These are phyloP conservation scores for Torulaspora franciscae DNA, from an alignment of 805 yeast species.

Conservation along the genomic window DNA sequence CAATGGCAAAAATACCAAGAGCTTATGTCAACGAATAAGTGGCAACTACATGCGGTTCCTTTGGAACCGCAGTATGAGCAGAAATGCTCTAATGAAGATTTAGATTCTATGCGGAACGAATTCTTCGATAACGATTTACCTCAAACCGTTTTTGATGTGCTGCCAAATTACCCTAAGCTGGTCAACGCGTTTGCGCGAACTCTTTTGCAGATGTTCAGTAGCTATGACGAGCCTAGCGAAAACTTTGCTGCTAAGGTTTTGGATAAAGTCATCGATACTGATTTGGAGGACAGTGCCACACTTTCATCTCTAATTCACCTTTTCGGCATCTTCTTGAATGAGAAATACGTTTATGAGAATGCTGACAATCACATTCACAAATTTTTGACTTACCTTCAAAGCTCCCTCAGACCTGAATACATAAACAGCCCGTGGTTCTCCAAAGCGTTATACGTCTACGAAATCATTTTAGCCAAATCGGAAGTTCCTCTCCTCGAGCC, in stretches of 20 bases:
- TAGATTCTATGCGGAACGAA: conserved; percentile 39
- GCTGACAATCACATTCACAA: conserved; percentile 34
- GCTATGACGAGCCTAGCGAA: conserved; percentile 34
- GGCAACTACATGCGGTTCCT: conserved; percentile 27
- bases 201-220: conserved; percentile 35
- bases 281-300: conserved; percentile 26
- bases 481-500: conserved; percentile 46
- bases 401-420: conserved; percentile 36
- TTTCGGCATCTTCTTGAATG: conserved; percentile 41
- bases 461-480: conserved; percentile 48
- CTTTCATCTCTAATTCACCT: conserved; percentile 42
- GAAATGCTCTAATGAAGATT: conserved; percentile 39
- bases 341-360: conserved; percentile 37
- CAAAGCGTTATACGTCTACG: conserved; percentile 50
- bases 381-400: conserved; percentile 38
- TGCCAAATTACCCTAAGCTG: conserved; percentile 42
- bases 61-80: conserved; percentile 38
- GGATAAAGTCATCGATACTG: conserved; percentile 38
- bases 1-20: conserved; percentile 33
- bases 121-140: conserved; percentile 34
- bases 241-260: conserved; percentile 38
- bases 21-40: conserved; percentile 21
- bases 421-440: conserved; percentile 54
- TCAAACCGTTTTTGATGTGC: conserved; percentile 41
- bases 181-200: conserved; percentile 40